These are phyloP conservation scores for Xylariales sp. DNA, from an alignment of 2,329 filamentous ascomycete species.

Conservation along the genomic window DNA sequence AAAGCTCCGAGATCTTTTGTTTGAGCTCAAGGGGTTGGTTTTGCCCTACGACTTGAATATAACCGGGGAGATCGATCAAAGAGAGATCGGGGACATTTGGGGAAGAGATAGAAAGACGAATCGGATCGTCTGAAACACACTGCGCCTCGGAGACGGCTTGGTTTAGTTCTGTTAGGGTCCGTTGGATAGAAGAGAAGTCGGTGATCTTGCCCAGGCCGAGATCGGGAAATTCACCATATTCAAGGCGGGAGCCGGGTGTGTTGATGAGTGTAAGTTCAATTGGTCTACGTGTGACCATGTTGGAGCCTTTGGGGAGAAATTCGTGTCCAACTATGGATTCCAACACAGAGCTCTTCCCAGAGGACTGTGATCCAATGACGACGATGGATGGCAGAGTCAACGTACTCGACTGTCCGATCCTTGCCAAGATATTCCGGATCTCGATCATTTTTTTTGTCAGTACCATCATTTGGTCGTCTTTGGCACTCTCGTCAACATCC, in stretches of 20 bases:
- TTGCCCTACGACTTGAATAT: slow-evolving; percentile 93
- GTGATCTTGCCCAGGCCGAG: slow-evolving; percentile 89
- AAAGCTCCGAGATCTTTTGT: slow-evolving; percentile 94
- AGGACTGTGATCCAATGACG: slow-evolving; percentile 98
- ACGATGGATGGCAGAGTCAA: slow-evolving; percentile 95
- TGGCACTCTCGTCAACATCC: slow-evolving; percentile 73
- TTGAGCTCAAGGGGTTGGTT: slow-evolving; percentile 93
- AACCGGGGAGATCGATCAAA: slow-evolving; percentile 94
- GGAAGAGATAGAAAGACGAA: slow-evolving; percentile 94
- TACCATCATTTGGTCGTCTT: slow-evolving; percentile 99
- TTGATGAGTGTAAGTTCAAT: slow-evolving; percentile 98
- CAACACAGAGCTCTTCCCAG: slow-evolving; percentile 95
- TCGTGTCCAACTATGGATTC: slow-evolving; percentile 98
- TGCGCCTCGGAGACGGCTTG: slow-evolving; percentile 89
- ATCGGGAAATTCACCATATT: slow-evolving; percentile 97
- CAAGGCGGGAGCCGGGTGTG: slow-evolving; percentile 84
- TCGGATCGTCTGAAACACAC: slow-evolving; percentile 96
- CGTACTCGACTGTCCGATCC: slow-evolving; percentile 89
- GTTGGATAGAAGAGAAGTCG: slow-evolving; percentile 92
- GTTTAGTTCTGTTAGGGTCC: slow-evolving; percentile 94
- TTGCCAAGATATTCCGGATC: slow-evolving; percentile 90
- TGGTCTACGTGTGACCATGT: slow-evolving; percentile 96
- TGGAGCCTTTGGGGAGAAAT: slow-evolving; percentile 96
- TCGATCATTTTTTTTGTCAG: slow-evolving; percentile 99
- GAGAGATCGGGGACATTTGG: slow-evolving; percentile 95